Evolutionary conservation across 1,284 basidiomycete species (phyloP).

Genomic region (Mycena sp.): DNA sequence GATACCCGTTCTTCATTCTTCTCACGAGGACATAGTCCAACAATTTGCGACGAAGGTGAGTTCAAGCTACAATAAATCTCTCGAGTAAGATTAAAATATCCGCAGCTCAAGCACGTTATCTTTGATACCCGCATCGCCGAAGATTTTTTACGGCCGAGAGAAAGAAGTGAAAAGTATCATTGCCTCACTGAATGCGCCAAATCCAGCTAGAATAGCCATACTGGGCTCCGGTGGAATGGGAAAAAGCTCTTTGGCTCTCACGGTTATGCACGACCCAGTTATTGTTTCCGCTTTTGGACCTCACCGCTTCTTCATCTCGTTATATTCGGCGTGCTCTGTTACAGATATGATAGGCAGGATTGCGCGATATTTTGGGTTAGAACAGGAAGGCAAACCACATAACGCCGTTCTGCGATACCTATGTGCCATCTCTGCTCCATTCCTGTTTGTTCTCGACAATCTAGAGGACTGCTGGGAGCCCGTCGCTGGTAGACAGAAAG

Average conservation of each 20-base stretch:
- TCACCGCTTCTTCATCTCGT: conserved; percentile 1
- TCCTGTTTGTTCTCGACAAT: conserved; percentile 7
- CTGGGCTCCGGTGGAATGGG: conserved; percentile 14
- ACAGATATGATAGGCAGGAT: background rate
- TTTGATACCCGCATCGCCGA: conserved; percentile 1
- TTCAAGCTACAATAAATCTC: too few species aligned
- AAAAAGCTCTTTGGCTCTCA: conserved; percentile 5
- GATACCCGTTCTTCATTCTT: background rate
- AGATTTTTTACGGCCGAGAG: conserved; percentile 10
- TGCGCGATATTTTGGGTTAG: background rate
- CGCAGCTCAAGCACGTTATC: conserved; percentile 6
- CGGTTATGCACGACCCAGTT: background rate
- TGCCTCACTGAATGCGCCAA: background rate
- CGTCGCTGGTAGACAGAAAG: conserved; percentile 27
- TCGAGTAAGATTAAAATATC: too few species aligned
- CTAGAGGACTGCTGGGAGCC: conserved; percentile 35
- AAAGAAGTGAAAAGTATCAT: background rate
- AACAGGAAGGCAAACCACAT: background rate
- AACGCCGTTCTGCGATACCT: background rate
- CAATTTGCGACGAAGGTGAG: background rate
- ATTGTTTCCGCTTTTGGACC: background rate
- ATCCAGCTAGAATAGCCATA: background rate
- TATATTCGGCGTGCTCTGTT: background rate
- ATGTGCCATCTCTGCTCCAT: background rate
- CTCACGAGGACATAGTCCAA: background rate